Percentiles rank a stretch among this genome's conserved stretches.
Evolutionary conservation across 2,329 filamentous ascomycete species (phyloP).

Genomic region (Xylariaceae sp.): DNA sequence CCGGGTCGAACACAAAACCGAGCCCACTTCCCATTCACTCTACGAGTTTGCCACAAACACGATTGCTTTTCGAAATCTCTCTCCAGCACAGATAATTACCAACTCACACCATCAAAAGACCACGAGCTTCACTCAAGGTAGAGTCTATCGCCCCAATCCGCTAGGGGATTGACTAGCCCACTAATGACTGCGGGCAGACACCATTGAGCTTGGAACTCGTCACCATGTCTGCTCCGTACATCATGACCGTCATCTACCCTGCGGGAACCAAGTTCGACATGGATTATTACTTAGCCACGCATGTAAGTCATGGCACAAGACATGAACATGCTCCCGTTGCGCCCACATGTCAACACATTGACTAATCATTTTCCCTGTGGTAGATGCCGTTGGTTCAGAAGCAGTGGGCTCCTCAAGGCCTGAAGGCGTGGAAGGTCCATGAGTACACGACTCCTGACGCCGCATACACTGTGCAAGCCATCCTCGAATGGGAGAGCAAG

Average conservation of each 20-base stretch:
- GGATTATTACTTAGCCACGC: constrained; percentile 46
- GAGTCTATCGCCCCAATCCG: no score
- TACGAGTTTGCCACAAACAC: no score
- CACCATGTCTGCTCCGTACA: constrained; percentile 19
- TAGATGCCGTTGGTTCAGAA: constrained; percentile 41
- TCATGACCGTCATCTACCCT: constrained; percentile 40
- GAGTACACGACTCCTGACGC: constrained; percentile 23
- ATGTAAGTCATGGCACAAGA: constrained; percentile 25
- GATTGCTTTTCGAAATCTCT: no score
- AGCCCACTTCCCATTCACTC: no score
- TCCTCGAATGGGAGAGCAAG: constrained; percentile 31
- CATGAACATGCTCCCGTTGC: background rate
- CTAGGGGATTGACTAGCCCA: no score
- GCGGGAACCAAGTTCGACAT: constrained; percentile 44
- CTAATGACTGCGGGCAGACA: no score
- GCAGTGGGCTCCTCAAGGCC: constrained; percentile 38
- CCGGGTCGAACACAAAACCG: no score
- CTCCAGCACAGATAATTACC: no score
- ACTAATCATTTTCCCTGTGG: background rate
- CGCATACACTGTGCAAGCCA: constrained; percentile 28
- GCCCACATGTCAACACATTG: background rate
- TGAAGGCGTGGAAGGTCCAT: constrained; percentile 35
- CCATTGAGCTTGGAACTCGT: no score
- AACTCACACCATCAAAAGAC: no score
- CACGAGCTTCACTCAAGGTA: no score